Conservation (phyloP, 169 alveolate species). For the Plasmodium blacklocki region DNA sequence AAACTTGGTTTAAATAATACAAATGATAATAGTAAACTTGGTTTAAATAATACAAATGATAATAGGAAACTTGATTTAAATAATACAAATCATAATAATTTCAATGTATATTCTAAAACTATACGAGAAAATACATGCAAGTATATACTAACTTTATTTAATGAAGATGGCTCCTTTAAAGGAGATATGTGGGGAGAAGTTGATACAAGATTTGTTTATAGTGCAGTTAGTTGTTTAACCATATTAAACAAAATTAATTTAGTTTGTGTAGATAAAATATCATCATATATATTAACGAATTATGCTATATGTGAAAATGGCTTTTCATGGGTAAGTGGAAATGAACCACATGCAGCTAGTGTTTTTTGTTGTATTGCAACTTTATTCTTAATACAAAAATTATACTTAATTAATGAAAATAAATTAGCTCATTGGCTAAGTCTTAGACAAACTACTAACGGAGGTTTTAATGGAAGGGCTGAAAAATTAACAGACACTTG, state of each 20-base stretch:
- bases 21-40: not conserved
- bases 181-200: constrained; percentile 96
- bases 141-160: constrained; percentile 77
- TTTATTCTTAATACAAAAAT: constrained; percentile 38
- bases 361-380: constrained; percentile 94
- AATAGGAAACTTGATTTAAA: not conserved
- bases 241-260: constrained; percentile 87
- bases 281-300: constrained; percentile 87
- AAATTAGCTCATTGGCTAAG: constrained; percentile 90
- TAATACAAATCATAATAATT: not conserved
- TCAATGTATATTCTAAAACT: not conserved
- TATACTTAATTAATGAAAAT: constrained; percentile 68
- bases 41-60: not conserved
- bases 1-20: not conserved
- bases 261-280: constrained; percentile 89
- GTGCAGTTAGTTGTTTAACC: constrained; percentile 93
- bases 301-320: constrained; percentile 91
- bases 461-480: constrained; percentile 98
- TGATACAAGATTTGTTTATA: constrained; percentile 94
- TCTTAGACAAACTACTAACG: constrained; percentile 93
- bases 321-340: constrained; percentile 95
- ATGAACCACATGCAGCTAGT: constrained; percentile 98
- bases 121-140: constrained; percentile 23
- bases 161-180: constrained; percentile 95
- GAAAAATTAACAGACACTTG: constrained; percentile 98